Conservation (phyloP, 768 basidiomycete genomes). For the Neoboletus subvelutipes region DNA sequence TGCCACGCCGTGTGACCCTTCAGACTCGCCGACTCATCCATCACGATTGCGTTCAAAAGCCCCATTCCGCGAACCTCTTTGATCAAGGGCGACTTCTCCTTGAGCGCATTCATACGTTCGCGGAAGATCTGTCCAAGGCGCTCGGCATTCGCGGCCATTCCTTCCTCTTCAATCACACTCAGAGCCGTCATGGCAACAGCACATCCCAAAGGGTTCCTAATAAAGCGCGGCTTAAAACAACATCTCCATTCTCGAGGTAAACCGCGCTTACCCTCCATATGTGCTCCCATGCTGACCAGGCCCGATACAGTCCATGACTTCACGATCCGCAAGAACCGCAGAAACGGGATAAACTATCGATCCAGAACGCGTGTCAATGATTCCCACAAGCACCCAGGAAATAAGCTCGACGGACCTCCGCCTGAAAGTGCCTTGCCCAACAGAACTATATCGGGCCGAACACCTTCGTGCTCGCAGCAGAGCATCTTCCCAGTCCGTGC, state of each 20-base stretch:
- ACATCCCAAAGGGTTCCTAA: conserved; percentile 89
- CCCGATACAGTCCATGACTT: conserved; percentile 91
- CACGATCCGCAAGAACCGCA: conserved; percentile 85
- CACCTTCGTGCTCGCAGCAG: conserved; percentile 80
- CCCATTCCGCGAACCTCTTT: conserved; percentile 82
- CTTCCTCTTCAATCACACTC: conserved; percentile 86
- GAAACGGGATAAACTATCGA: conserved; percentile 89
- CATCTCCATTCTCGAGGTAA: neutral
- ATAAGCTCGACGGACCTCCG: conserved; percentile 58
- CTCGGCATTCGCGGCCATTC: conserved; percentile 77
- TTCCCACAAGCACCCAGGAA: neutral
- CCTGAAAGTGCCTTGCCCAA: conserved; percentile 97
- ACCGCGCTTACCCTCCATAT: conserved; percentile 73
- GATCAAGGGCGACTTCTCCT: conserved; percentile 61
- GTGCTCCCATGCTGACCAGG: conserved; percentile 97
- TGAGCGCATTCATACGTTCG: conserved; percentile 50
- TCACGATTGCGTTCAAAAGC: conserved; percentile 89
- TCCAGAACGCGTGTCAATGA: conserved; percentile 7
- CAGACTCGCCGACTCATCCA: conserved; percentile 76
- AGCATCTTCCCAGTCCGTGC: conserved; percentile 94
- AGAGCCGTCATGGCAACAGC: conserved; percentile 95
- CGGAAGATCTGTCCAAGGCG: conserved; percentile 83
- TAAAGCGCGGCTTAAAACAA: neutral
- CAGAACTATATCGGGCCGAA: conserved; percentile 89
- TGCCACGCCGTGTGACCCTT: conserved; percentile 93